phyloP scores from a whole-genome alignment of 2,329 filamentous ascomycete species.

The Colletotrichum lentis region DNA sequence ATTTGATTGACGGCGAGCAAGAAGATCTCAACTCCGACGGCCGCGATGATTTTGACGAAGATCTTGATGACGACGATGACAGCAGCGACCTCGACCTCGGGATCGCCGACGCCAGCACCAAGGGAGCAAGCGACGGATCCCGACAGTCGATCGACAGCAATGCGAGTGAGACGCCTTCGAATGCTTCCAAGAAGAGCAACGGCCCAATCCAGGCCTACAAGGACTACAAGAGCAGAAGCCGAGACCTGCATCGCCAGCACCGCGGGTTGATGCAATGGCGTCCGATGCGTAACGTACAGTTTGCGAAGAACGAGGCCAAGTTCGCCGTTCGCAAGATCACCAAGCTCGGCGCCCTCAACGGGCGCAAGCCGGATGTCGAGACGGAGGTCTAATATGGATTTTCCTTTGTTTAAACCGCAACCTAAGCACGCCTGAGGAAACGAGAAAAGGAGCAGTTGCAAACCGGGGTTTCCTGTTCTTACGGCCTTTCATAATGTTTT shows the following conservation, averaged over 20 bases:
- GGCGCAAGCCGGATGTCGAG: constrained; percentile 87
- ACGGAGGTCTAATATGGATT: constrained; percentile 66
- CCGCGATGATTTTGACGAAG: constrained; percentile 52
- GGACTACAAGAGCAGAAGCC: constrained; percentile 72
- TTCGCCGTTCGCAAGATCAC: constrained; percentile 79
- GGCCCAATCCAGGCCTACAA: constrained; percentile 67
- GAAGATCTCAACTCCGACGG: constrained; percentile 50
- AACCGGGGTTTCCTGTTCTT: not conserved
- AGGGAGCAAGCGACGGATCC: constrained; percentile 43
- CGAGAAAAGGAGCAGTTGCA: not conserved
- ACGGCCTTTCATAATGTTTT: constrained; percentile 1
- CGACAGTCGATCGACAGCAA: constrained; percentile 52
- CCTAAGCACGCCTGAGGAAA: not conserved
- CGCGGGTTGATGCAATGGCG: constrained; percentile 95
- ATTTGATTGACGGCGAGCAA: constrained; percentile 49
- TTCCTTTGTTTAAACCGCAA: not conserved
- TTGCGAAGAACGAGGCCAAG: constrained; percentile 87
- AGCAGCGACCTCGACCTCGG: constrained; percentile 56
- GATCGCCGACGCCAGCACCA: constrained; percentile 62
- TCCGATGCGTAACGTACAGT: constrained; percentile 83
- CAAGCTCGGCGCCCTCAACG: constrained; percentile 78
- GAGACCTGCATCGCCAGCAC: constrained; percentile 83
- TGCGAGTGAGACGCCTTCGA: constrained; percentile 42
- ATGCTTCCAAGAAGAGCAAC: constrained; percentile 51
- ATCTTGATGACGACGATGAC: constrained; percentile 48